These are phyloP conservation scores for Phycomyces blakesleeanus DNA, from an alignment of 192 early-diverging fungal species.

Conservation along the genomic window DNA sequence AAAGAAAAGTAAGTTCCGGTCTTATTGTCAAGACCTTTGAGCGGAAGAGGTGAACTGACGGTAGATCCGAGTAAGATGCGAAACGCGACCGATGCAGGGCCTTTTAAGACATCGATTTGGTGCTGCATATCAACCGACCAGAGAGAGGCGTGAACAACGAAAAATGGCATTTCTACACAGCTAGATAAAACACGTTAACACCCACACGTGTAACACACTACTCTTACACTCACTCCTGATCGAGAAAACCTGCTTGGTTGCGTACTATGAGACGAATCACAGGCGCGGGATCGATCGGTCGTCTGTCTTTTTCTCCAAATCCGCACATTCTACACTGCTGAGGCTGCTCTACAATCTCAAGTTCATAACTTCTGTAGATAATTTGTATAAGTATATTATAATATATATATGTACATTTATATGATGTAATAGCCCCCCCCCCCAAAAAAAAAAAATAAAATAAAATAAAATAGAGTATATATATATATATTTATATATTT, in stretches of 20 bases:
- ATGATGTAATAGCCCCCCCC: no score
- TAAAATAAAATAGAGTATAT: no score
- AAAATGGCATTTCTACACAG: constrained; percentile 5
- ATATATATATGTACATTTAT: no score
- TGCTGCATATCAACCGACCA: constrained; percentile 14
- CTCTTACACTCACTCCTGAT: constrained; percentile 7
- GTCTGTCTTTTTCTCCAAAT: constrained; percentile 43
- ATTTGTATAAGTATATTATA: no score
- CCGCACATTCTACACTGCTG: constrained; percentile 13
- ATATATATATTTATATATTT: no score
- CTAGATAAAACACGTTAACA: neutral
- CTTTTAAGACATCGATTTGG: constrained; percentile 17
- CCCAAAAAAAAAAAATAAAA: no score
- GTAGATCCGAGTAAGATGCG: constrained; percentile 71
- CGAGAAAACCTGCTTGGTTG: neutral
- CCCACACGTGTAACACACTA: neutral
- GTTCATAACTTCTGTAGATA: neutral
- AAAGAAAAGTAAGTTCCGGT: constrained; percentile 91
- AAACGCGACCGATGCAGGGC: constrained; percentile 71
- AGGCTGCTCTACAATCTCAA: constrained; percentile 11
- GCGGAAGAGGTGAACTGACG: constrained; percentile 77
- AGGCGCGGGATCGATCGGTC: constrained; percentile 75
- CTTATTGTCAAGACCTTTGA: constrained; percentile 74
- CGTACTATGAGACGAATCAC: constrained; percentile 48
- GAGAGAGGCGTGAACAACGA: neutral